These are phyloP conservation scores for Choanephora cucurbitarum DNA, from an alignment of 371 early-diverging fungal species.

Conservation along the genomic window DNA sequence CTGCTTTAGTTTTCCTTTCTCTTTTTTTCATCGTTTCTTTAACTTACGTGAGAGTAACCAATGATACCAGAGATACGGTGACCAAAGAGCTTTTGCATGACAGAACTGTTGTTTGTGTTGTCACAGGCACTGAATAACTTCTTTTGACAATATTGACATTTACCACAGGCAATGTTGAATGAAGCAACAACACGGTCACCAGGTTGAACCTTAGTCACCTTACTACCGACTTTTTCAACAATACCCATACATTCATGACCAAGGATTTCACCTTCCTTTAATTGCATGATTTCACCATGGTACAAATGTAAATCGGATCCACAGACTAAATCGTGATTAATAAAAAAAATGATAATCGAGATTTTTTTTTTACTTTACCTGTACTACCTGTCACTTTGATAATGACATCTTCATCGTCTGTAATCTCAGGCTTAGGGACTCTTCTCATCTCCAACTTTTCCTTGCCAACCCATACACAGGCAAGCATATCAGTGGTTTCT, in stretches of 20 bases:
- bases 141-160: constrained; percentile 55
- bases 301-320: constrained; percentile 64
- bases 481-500: constrained; percentile 37
- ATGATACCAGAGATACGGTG: constrained; percentile 52
- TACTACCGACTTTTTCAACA: constrained; percentile 43
- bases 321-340: constrained; percentile 39
- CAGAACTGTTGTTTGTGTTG: constrained; percentile 51
- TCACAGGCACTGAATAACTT: constrained; percentile 53
- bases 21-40: no score
- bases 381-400: constrained; percentile 54
- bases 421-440: constrained; percentile 50
- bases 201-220: constrained; percentile 42
- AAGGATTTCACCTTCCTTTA: constrained; percentile 35
- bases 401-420: constrained; percentile 57
- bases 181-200: constrained; percentile 52
- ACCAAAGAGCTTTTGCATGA: constrained; percentile 62
- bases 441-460: constrained; percentile 43
- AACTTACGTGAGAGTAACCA: constrained; percentile 53
- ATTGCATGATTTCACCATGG: constrained; percentile 56
- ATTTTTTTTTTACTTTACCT: background rate
- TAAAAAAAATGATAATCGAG: background rate
- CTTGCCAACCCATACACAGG: constrained; percentile 53
- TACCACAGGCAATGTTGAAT: constrained; percentile 62
- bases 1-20: background rate
- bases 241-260: constrained; percentile 58